Percentiles rank a stretch among this genome's conserved stretches.
These are phyloP conservation scores for Penicillium sp. DNA, from an alignment of 2,329 filamentous ascomycete species.

Conservation along the genomic window DNA sequence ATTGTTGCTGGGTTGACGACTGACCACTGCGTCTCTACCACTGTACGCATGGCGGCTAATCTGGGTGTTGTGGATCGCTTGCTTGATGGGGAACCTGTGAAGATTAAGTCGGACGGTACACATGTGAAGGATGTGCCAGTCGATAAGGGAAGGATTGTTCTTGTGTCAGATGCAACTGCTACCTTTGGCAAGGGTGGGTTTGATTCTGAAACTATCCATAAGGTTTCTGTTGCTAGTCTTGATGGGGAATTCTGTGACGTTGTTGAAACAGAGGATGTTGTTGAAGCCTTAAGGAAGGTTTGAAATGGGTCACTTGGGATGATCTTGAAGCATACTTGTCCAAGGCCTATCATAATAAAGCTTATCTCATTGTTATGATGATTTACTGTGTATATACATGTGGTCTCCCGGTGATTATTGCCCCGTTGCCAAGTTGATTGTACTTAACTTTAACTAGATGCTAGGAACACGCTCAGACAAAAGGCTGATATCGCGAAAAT, in stretches of 20 bases:
- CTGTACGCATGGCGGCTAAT: conserved; percentile 50
- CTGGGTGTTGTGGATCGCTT: conserved; percentile 43
- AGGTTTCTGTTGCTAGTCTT: conserved; percentile 47
- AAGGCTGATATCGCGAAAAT: no score
- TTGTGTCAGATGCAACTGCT: conserved; percentile 50
- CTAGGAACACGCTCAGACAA: no score
- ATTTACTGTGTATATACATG: no score
- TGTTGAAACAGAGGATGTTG: conserved; percentile 38
- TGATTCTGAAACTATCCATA: conserved; percentile 50
- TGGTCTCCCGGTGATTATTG: no score
- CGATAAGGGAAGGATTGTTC: conserved; percentile 38
- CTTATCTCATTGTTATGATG: no score
- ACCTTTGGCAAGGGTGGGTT: conserved; percentile 45
- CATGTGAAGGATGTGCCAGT: conserved; percentile 20
- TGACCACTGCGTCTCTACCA: conserved; percentile 53
- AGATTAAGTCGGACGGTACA: conserved; percentile 19
- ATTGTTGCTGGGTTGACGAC: conserved; percentile 48
- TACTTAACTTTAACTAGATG: no score
- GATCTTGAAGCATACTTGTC: background rate
- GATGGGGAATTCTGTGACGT: conserved; percentile 49
- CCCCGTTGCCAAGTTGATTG: no score
- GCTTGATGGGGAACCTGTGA: conserved; percentile 12
- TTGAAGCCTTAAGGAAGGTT: conserved; percentile 24
- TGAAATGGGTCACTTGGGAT: background rate
- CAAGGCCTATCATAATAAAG: no score